Base-by-base conservation (phyloP, 495 filamentous ascomycete genomes). In the Tetracladium setigerum region DNA sequence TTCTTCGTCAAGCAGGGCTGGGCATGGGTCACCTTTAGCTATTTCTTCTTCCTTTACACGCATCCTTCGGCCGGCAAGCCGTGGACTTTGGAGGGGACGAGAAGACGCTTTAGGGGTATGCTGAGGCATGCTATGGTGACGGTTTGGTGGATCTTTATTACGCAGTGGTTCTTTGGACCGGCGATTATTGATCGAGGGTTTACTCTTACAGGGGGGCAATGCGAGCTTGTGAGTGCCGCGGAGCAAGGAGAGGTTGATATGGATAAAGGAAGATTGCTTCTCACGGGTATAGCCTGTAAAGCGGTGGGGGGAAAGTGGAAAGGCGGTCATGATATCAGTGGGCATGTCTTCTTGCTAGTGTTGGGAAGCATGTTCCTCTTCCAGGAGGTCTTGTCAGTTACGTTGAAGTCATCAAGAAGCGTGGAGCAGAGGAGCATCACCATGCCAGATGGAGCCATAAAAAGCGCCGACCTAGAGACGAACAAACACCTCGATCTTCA, bases 121-220 rank as follows among this genome's bases (percentile, higher is more conserved):
- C 35, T 81, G 9, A 70, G 92, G 2, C 97, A 88, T 75, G 67
- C 52, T 4, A 62, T 87, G 6, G 80, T 86, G 0, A 92, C 88
- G 5, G 38, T 62, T 2, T 86, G 78, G 68, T 95, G 88, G 88
- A 73, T 83, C 19, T 61, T 79, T 14, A 77, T 87, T 14, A 98
- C 94, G 54, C 92, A 95, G 70, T 96, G 91, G 92, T 96, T 83
- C 62, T 95, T 98, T 55, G 92, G 92, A 0, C 81, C 92, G 16
- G 71, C 87, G 6, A 68, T 97, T 11, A 92, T 96, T 53, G 92
- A 98, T 62, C 77, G 89, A 2, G 74, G 81, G 8, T 98, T 97
- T 51, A 59, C 75, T 12, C 65, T 86, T 53, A 94, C 86, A 0
- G 92, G 92, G 0, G 92, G 92, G 1, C 74, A 73, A 55, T 98